Conservation (phyloP, 2,329 filamentous ascomycete genomes). For the Periconia sp. region DNA sequence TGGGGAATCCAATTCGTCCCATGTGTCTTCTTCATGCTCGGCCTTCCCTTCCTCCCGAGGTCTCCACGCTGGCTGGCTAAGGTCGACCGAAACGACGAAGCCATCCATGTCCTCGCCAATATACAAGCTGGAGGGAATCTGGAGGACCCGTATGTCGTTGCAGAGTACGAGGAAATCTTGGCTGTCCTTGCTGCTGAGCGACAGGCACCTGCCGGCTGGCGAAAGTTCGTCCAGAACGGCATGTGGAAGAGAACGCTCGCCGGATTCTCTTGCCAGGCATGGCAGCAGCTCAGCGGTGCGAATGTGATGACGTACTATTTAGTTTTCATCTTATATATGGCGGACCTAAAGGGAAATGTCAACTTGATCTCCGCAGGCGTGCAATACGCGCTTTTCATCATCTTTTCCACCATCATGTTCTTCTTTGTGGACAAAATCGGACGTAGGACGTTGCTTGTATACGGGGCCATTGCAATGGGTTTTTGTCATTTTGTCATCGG, state of each 20-base stretch:
- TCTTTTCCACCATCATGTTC: slow-evolving; percentile 49
- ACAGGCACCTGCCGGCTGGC: slow-evolving; percentile 46
- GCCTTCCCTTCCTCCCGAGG: slow-evolving; percentile 54
- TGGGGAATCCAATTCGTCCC: slow-evolving; percentile 57
- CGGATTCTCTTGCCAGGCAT: slow-evolving; percentile 63
- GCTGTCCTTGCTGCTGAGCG: slow-evolving; percentile 51
- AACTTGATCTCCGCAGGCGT: slow-evolving; percentile 50
- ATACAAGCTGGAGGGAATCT: slow-evolving; percentile 54
- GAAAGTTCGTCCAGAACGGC: slow-evolving; percentile 57
- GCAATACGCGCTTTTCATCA: slow-evolving; percentile 52
- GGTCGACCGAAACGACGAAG: slow-evolving; percentile 53
- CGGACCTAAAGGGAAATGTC: slow-evolving; percentile 59
- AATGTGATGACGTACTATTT: slow-evolving; percentile 61
- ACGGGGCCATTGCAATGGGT: slow-evolving; percentile 51
- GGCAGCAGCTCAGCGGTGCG: slow-evolving; percentile 57
- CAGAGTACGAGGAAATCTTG: slow-evolving; percentile 57
- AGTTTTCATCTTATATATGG: slow-evolving; percentile 67
- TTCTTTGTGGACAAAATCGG: slow-evolving; percentile 52
- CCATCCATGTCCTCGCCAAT: slow-evolving; percentile 50
- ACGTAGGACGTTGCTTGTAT: slow-evolving; percentile 49
- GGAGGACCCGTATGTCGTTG: slow-evolving; percentile 55
- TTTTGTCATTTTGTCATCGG: slow-evolving; percentile 56
- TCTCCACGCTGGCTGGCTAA: slow-evolving; percentile 58
- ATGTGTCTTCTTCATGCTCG: slow-evolving; percentile 51
- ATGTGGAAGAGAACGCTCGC: slow-evolving; percentile 66